These are phyloP conservation scores for Globisporangium megalacanthum DNA, from an alignment of 352 stramenopile genomes.

Conservation along the genomic window DNA sequence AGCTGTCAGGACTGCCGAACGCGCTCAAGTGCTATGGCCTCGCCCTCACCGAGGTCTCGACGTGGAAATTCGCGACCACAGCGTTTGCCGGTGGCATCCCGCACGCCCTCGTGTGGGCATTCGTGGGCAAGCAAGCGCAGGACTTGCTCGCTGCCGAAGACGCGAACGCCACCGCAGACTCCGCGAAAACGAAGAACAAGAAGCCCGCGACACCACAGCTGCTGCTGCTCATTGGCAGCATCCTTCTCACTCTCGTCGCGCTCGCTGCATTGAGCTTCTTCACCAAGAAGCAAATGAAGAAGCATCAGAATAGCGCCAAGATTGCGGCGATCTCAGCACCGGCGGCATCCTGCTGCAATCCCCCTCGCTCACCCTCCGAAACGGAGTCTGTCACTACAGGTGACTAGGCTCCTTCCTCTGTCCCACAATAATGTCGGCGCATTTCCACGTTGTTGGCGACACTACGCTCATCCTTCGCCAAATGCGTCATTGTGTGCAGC, in stretches of 20 bases:
- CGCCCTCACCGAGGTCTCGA: slow-evolving; percentile 10
- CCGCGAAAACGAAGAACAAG: neutral
- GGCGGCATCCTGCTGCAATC: too few species aligned
- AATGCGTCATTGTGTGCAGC: too few species aligned
- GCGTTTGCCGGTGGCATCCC: slow-evolving; percentile 10
- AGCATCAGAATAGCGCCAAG: slow-evolving; percentile 2
- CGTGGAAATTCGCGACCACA: slow-evolving; percentile 8
- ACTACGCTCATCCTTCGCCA: too few species aligned
- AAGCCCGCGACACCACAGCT: slow-evolving; percentile 2
- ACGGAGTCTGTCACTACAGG: too few species aligned
- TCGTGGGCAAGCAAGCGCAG: slow-evolving; percentile 5
- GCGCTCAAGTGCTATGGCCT: slow-evolving; percentile 16
- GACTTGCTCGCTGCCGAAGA: slow-evolving; percentile 1
- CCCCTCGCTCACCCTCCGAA: too few species aligned
- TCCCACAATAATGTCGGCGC: too few species aligned
- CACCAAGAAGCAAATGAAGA: slow-evolving; percentile 8
- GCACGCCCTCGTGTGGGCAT: slow-evolving; percentile 12
- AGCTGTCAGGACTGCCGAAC: slow-evolving; percentile 13
- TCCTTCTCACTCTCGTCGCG: slow-evolving; percentile 9
- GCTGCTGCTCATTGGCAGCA: slow-evolving; percentile 6
- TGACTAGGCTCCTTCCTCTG: too few species aligned
- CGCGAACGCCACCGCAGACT: neutral
- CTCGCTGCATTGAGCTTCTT: slow-evolving; percentile 7
- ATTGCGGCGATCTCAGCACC: neutral
- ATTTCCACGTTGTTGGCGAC: too few species aligned